phyloP scores from a whole-genome alignment of 345 rosid genomes.

The Populus alba region DNA sequence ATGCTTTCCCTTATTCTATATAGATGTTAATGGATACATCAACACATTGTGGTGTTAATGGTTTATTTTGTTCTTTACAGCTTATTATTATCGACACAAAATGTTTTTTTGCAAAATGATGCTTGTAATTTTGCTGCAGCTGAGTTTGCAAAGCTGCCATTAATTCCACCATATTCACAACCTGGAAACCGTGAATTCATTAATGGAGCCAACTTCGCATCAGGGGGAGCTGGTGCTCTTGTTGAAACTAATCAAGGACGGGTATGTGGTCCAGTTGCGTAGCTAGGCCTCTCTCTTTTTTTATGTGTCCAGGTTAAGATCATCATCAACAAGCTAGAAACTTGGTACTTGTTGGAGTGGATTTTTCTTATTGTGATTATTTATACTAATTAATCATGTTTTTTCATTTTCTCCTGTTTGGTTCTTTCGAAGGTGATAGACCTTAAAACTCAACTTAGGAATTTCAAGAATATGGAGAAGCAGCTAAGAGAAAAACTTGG shows the following conservation, averaged over 20 bases:
- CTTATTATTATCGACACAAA: neutral
- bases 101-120: neutral
- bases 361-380: neutral
- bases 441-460: conserved; percentile 32
- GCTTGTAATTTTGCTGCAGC: conserved; percentile 23
- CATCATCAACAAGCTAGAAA: too few species aligned
- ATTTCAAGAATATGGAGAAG: conserved; percentile 33
- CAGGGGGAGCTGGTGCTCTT: conserved; percentile 56
- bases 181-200: conserved; percentile 22
- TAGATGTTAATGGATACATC: too few species aligned
- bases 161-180: conserved; percentile 43
- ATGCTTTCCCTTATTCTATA: too few species aligned
- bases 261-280: conserved; percentile 15
- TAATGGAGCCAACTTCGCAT: conserved; percentile 47
- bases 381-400: neutral
- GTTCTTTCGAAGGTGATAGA: conserved; percentile 34
- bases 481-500: conserved; percentile 36
- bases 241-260: conserved; percentile 34
- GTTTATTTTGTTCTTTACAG: too few species aligned
- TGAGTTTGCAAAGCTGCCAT: conserved; percentile 40
- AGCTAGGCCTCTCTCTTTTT: too few species aligned
- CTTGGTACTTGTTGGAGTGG: neutral
- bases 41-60: too few species aligned
- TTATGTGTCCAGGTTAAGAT: too few species aligned
- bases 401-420: neutral